phyloP scores from a whole-genome alignment of 2,329 filamentous ascomycete species.

The Epichloe coenophiala region DNA sequence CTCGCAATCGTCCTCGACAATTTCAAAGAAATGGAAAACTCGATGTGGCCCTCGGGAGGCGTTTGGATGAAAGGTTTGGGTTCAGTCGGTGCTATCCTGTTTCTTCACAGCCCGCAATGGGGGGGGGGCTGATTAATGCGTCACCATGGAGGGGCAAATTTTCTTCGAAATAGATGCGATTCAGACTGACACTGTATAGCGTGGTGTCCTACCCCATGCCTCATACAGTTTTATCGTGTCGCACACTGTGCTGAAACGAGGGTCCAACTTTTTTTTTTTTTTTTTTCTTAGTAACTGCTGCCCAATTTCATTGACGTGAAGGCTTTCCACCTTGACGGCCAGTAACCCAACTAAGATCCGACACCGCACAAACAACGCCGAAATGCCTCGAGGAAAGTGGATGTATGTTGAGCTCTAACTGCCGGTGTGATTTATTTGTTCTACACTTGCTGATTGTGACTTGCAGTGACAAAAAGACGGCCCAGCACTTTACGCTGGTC shows the following conservation, averaged over 20 bases:
- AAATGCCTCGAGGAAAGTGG: conserved; percentile 66
- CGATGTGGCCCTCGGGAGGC: not conserved
- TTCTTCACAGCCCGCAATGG: not conserved
- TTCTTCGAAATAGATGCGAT: conserved; percentile 14
- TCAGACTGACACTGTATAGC: conserved; percentile 16
- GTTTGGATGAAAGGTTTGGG: not conserved
- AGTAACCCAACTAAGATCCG: not conserved
- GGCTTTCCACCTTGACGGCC: conserved; percentile 6
- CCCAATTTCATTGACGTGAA: conserved; percentile 10
- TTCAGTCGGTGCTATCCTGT: not conserved
- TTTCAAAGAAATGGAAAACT: not conserved
- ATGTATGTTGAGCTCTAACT: conserved; percentile 26
- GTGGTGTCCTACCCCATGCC: rapidly evolving
- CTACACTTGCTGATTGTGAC: not conserved
- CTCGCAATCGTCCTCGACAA: not conserved
- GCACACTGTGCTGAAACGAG: conserved; percentile 11
- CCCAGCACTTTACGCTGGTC: conserved; percentile 86
- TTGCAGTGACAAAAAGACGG: conserved; percentile 67
- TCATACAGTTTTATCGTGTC: conserved; percentile 17
- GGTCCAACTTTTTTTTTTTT: conserved; percentile 16
- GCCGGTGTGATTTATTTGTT: not conserved
- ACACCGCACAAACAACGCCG: conserved; percentile 17
- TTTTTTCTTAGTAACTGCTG: conserved; percentile 3
- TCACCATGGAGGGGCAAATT: conserved; percentile 37
- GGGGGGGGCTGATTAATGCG: conserved; percentile 24